Percentiles rank a stretch among this genome's conserved stretches.
Conservation (phyloP, 805 yeast genomes). For the Kodamaea lidongshanica region DNA sequence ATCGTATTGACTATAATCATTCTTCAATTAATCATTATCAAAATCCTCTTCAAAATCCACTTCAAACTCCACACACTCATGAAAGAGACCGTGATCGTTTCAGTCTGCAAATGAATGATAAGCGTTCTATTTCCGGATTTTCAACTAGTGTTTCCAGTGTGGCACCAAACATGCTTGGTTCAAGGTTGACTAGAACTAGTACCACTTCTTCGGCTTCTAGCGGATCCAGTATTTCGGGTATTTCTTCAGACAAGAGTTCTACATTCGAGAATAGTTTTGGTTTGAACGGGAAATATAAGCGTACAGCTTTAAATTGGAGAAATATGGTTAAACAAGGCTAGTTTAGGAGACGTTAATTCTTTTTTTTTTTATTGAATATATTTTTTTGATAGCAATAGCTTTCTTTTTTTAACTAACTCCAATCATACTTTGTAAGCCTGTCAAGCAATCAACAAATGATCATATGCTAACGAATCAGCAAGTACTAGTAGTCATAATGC, state of each 20-base stretch:
- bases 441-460: too few relatives aligned
- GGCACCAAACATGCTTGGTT: conserved; percentile 13
- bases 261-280: conserved; percentile 8
- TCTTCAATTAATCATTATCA: conserved; percentile 12
- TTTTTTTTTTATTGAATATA: too few relatives aligned
- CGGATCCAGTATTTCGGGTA: conserved; percentile 23
- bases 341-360: too few relatives aligned
- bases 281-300: conserved; percentile 15
- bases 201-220: conserved; percentile 19
- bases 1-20: conserved; percentile 21
- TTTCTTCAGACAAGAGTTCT: conserved; percentile 18
- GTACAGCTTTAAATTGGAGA: conserved; percentile 38
- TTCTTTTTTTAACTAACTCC: too few relatives aligned
- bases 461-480: too few relatives aligned
- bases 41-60: conserved; percentile 5
- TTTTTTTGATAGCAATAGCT: too few relatives aligned
- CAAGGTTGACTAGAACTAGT: conserved; percentile 21
- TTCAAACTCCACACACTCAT: neutral
- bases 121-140: conserved; percentile 17
- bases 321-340: conserved; percentile 12
- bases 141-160: conserved; percentile 8
- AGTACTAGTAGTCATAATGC: too few relatives aligned
- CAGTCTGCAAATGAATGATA: conserved; percentile 12
- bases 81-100: conserved; percentile 1
- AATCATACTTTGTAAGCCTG: too few relatives aligned